Conservation (phyloP, 1,139 yeast species). For the Geotrichum phurueaensis region DNA sequence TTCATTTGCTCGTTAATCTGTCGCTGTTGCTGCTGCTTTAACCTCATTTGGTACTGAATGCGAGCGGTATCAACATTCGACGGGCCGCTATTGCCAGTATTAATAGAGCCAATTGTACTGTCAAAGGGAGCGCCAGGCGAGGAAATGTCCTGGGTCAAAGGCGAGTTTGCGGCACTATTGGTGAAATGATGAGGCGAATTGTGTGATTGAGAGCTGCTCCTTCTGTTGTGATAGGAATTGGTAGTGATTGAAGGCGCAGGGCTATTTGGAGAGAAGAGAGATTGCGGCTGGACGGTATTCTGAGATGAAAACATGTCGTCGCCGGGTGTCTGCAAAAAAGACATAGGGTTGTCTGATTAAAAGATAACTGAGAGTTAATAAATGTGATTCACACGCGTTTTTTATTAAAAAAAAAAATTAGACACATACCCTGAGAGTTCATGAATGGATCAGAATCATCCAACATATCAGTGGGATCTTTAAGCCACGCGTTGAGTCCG, state of each 20-base stretch:
- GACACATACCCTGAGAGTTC: conserved; percentile 8
- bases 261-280: conserved; percentile 13
- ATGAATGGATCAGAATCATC: conserved; percentile 8
- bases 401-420: neutral
- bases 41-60: conserved; percentile 8
- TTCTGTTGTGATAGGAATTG: neutral
- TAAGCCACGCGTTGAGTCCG: conserved; percentile 14
- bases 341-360: conserved; percentile 2
- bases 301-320: conserved; percentile 9
- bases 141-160: conserved; percentile 1
- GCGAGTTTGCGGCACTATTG: conserved; percentile 4
- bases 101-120: neutral
- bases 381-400: neutral
- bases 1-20: conserved; percentile 8
- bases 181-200: conserved; percentile 4
- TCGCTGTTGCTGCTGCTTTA: conserved; percentile 13
- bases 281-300: conserved; percentile 10
- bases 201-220: conserved; percentile 7
- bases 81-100: neutral
- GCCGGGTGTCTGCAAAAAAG: conserved; percentile 5
- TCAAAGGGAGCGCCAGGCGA: conserved; percentile 4
- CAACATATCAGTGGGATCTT: conserved; percentile 7
- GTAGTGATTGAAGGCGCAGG: conserved; percentile 1
- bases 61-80: conserved; percentile 4
- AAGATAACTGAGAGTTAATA: neutral